phyloP scores from a whole-genome alignment of 2,329 filamentous ascomycete genomes.

The Sordariomycetes sp. region DNA sequence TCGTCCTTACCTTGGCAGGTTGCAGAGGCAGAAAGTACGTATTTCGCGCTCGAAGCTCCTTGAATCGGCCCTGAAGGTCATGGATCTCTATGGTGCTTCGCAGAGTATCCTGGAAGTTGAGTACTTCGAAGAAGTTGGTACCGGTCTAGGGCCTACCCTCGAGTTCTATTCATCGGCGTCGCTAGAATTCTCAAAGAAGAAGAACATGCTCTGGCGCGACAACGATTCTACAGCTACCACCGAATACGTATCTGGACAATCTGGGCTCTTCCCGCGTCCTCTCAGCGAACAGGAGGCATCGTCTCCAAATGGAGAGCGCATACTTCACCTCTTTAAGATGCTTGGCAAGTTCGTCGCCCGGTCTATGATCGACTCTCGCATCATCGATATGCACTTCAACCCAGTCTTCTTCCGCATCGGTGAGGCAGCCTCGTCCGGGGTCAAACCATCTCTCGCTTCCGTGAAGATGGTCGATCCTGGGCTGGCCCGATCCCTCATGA shows the following conservation, averaged over 20 bases:
- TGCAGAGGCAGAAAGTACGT: constrained; percentile 95
- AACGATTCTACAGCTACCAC: constrained; percentile 64
- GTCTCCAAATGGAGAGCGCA: constrained; percentile 74
- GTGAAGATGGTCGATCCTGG: constrained; percentile 84
- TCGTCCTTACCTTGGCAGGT: constrained; percentile 77
- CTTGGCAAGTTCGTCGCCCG: constrained; percentile 95
- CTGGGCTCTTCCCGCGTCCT: constrained; percentile 85
- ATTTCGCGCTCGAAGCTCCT: constrained; percentile 92
- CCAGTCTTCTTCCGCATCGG: constrained; percentile 95
- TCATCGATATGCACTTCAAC: constrained; percentile 96
- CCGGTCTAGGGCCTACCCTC: constrained; percentile 85
- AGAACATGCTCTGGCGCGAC: constrained; percentile 92
- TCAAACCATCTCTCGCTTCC: constrained; percentile 78
- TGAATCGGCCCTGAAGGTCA: constrained; percentile 94
- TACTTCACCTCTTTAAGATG: constrained; percentile 82
- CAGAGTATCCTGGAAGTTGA: constrained; percentile 95
- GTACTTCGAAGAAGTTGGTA: constrained; percentile 98
- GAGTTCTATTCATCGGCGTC: constrained; percentile 98
- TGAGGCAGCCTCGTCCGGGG: constrained; percentile 49
- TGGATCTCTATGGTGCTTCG: constrained; percentile 96
- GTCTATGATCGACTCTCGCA: constrained; percentile 96
- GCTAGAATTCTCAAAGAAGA: constrained; percentile 95
- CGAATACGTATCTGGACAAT: constrained; percentile 77
- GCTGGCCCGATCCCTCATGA: constrained; percentile 74
- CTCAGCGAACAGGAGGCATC: constrained; percentile 70